A percentile compares a stretch with the other conserved stretches of the same genome.
Conservation (phyloP, 768 basidiomycete species). For the Lentinula detonsa region DNA sequence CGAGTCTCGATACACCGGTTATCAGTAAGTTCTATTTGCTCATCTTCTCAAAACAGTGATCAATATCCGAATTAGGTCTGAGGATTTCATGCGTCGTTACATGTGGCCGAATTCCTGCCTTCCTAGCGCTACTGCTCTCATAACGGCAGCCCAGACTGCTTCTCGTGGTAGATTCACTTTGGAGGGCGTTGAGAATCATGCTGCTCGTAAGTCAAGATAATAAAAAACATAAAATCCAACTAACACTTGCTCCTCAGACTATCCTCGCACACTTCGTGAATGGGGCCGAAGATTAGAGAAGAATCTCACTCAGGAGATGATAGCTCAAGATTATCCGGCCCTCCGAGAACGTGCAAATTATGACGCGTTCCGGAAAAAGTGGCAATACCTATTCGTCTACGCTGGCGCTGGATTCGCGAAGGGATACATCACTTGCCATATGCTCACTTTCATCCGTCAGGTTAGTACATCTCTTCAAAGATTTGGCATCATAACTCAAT, state of each 20-base stretch:
- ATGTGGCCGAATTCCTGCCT: constrained; percentile 90
- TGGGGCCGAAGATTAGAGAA: constrained; percentile 76
- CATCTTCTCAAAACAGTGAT: neutral
- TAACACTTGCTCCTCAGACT: constrained; percentile 35
- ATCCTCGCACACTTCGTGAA: constrained; percentile 89
- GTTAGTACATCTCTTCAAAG: constrained; percentile 29
- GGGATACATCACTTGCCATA: constrained; percentile 78
- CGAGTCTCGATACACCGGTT: constrained; percentile 58
- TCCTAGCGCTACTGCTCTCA: constrained; percentile 79
- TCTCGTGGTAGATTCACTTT: constrained; percentile 76
- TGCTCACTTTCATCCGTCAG: constrained; percentile 68
- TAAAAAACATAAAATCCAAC: neutral
- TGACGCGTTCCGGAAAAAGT: constrained; percentile 71
- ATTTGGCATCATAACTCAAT: neutral
- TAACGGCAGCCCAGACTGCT: constrained; percentile 63
- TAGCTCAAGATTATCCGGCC: constrained; percentile 54
- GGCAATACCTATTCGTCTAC: constrained; percentile 81
- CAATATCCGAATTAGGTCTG: constrained; percentile 35
- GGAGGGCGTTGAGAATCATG: constrained; percentile 81
- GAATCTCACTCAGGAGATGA: constrained; percentile 53
- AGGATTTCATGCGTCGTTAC: constrained; percentile 83
- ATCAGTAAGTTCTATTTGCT: constrained; percentile 48
- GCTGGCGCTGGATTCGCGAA: constrained; percentile 76
- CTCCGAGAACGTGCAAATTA: constrained; percentile 52
- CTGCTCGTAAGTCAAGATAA: constrained; percentile 50